Evolutionary conservation across 805 yeast species (phyloP).

Genomic region (Schwanniomyces pseudopolymorphus): DNA sequence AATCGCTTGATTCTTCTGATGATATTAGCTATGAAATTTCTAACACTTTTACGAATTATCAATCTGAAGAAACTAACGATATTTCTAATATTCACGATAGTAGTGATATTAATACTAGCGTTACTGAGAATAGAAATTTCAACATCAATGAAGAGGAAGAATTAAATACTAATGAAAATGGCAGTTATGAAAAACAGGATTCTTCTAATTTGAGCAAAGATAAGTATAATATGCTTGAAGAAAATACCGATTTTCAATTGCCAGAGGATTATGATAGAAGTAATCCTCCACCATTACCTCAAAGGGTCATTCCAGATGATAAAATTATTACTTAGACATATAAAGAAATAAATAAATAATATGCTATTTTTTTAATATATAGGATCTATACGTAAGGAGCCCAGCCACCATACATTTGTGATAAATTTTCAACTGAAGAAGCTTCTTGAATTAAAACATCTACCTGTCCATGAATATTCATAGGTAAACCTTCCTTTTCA

Average conservation of each 20-base stretch:
- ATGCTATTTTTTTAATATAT: not conserved
- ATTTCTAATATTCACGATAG: not conserved
- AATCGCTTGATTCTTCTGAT: not conserved
- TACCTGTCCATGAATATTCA: conserved; percentile 91
- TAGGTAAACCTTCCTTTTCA: conserved; percentile 77
- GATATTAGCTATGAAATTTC: not conserved
- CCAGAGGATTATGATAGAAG: not conserved
- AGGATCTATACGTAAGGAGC: conserved; percentile 23
- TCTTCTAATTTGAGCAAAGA: not conserved
- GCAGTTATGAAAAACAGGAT: not conserved
- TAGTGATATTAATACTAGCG: no score
- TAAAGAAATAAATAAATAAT: not conserved
- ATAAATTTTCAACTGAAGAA: conserved; percentile 62
- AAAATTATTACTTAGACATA: no score
- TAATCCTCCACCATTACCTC: not conserved
- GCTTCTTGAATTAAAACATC: conserved; percentile 86
- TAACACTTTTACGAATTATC: not conserved
- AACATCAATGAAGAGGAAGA: not conserved
- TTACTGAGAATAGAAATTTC: not conserved
- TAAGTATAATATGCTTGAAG: not conserved
- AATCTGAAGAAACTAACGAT: not conserved
- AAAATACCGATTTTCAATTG: not conserved
- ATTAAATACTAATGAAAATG: not conserved
- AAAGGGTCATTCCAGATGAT: not conserved
- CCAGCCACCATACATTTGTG: conserved; percentile 96